Evolutionary conservation across 257 asterid genomes (phyloP).

Genomic region (Capsicum pubescens): DNA sequence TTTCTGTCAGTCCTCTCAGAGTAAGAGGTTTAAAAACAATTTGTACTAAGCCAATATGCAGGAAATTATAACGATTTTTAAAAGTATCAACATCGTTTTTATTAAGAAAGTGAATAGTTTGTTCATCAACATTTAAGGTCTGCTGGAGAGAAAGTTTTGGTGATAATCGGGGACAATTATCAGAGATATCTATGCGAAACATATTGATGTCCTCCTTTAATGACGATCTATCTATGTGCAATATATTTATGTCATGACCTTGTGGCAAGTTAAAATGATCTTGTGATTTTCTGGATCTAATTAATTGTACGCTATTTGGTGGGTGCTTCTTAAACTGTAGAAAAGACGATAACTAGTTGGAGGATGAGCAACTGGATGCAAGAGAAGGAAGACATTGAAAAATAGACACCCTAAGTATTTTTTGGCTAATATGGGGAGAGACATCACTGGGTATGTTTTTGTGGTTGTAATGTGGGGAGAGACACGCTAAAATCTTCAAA

Average conservation of each 20-base stretch:
- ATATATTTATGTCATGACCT: not conserved
- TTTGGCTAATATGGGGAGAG: not conserved
- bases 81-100: no score
- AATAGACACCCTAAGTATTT: not conserved
- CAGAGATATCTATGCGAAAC: not conserved
- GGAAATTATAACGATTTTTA: no score
- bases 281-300: slow-evolving; percentile 9
- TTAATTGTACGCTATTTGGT: not conserved
- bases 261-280: not conserved
- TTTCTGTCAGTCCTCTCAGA: no score
- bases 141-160: not conserved
- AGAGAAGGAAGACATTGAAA: not conserved
- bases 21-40: no score
- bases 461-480: not conserved
- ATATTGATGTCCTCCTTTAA: slow-evolving; percentile 13
- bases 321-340: not conserved
- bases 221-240: not conserved
- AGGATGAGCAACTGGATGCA: not conserved
- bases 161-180: not conserved
- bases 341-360: not conserved
- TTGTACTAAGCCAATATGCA: no score
- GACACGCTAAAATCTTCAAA: not conserved
- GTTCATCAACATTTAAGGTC: not conserved
- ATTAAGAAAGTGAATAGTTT: no score
- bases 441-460: no score